Conservation (phyloP, 2,329 filamentous ascomycete species). For the Diaporthe vexans region DNA sequence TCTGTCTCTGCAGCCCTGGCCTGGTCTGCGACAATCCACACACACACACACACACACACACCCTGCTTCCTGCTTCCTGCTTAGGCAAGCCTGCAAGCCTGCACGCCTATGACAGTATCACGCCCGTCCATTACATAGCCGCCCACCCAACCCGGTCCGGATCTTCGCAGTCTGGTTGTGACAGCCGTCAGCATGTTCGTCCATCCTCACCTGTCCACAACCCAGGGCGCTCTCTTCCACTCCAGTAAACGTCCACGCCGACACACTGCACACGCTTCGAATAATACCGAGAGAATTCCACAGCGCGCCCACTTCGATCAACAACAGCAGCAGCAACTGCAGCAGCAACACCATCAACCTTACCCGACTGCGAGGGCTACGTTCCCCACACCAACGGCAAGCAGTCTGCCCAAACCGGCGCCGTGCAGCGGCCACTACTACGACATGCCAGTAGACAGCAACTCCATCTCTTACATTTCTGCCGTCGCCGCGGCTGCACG, state of each 20-base stretch:
- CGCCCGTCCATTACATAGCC: conserved; percentile 41
- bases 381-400: conserved; percentile 19
- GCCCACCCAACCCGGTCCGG: conserved; percentile 8
- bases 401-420: conserved; percentile 32
- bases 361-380: conserved; percentile 17
- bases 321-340: not conserved
- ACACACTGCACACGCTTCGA: not conserved
- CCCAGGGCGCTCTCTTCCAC: conserved; percentile 17
- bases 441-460: conserved; percentile 49
- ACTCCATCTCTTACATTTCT: conserved; percentile 63
- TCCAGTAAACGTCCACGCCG: conserved; percentile 6
- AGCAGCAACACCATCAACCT: not conserved
- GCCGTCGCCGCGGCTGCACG: conserved; percentile 68
- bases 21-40: conserved; percentile 32
- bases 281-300: not conserved
- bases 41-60: conserved; percentile 29
- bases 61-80: too few relatives aligned
- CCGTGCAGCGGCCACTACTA: conserved; percentile 24
- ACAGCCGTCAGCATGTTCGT: conserved; percentile 34
- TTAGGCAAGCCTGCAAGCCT: not conserved
- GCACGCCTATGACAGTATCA: conserved; percentile 41
- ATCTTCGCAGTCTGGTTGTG: conserved; percentile 3
- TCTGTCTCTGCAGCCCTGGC: not conserved
- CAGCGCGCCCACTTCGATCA: not conserved
- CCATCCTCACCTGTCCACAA: conserved; percentile 32